Evolutionary conservation across 2,329 filamentous ascomycete species (phyloP).

Genomic region (Pestalotiopsis sp.): DNA sequence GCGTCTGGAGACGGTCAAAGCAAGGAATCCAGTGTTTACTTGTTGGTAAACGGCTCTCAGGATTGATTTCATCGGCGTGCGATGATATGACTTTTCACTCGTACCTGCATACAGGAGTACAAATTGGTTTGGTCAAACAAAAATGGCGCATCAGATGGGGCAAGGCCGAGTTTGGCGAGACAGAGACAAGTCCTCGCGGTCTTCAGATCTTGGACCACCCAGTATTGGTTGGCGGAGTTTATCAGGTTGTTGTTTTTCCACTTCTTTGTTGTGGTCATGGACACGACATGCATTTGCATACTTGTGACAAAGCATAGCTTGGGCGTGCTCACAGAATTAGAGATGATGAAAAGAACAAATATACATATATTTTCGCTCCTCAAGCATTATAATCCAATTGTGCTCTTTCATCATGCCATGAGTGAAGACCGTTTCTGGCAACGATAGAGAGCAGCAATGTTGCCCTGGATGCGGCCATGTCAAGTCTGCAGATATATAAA

Average conservation of each 20-base stretch:
- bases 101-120: neutral
- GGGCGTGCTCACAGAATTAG: neutral
- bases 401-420: too few species aligned
- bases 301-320: neutral
- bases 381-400: too few species aligned
- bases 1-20: slow-evolving; percentile 92
- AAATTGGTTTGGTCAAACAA: neutral
- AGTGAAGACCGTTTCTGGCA: too few species aligned
- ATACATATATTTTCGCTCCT: too few species aligned
- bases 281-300: neutral
- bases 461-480: too few species aligned
- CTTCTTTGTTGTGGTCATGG: neutral
- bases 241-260: neutral
- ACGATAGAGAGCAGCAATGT: too few species aligned
- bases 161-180: neutral
- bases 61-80: neutral
- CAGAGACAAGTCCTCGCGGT: too few species aligned
- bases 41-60: slow-evolving; percentile 71
- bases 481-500: too few species aligned
- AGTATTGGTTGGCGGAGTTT: neutral
- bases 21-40: slow-evolving; percentile 92
- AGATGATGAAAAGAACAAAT: too few species aligned
- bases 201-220: neutral
- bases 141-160: neutral
- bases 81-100: neutral